A percentile compares a stretch with the other conserved stretches of the same genome.
These are phyloP conservation scores for Tephrocybe sp. DNA, from an alignment of 768 basidiomycete genomes.

Conservation along the genomic window DNA sequence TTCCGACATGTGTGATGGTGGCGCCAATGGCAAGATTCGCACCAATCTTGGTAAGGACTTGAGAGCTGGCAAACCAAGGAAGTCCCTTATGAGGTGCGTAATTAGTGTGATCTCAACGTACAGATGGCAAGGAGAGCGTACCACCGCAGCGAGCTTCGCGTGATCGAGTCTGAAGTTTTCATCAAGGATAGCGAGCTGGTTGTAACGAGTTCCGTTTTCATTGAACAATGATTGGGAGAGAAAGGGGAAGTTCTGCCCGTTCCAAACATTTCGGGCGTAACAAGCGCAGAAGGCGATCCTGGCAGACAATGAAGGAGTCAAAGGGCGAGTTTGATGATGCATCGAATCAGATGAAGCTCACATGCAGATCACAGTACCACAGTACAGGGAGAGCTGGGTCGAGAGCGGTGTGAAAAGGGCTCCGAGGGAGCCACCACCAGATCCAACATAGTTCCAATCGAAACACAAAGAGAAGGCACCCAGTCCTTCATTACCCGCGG, in stretches of 20 bases:
- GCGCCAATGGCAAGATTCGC: slow-evolving; percentile 41
- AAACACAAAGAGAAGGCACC: slow-evolving; percentile 58
- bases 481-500: slow-evolving; percentile 62
- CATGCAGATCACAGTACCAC: slow-evolving; percentile 54
- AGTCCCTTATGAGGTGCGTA: slow-evolving; percentile 27
- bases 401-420: slow-evolving; percentile 52
- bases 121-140: background rate
- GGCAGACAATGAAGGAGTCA: background rate
- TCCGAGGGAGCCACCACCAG: slow-evolving; percentile 44
- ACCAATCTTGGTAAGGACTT: slow-evolving; percentile 41
- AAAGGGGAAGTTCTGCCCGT: slow-evolving; percentile 61
- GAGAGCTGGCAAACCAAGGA: slow-evolving; percentile 47
- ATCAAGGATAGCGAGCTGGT: slow-evolving; percentile 54
- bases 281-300: slow-evolving; percentile 45
- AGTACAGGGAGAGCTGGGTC: slow-evolving; percentile 50
- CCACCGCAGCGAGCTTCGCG: slow-evolving; percentile 38
- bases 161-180: slow-evolving; percentile 48
- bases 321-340: background rate
- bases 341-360: slow-evolving; percentile 21
- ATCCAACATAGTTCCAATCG: slow-evolving; percentile 62
- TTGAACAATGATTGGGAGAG: slow-evolving; percentile 51
- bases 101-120: background rate
- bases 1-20: slow-evolving; percentile 48
- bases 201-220: slow-evolving; percentile 44
- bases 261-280: slow-evolving; percentile 53